Evolutionary conservation across 2,329 filamentous ascomycete species (phyloP).

Genomic region (Ascochyta rabiei): DNA sequence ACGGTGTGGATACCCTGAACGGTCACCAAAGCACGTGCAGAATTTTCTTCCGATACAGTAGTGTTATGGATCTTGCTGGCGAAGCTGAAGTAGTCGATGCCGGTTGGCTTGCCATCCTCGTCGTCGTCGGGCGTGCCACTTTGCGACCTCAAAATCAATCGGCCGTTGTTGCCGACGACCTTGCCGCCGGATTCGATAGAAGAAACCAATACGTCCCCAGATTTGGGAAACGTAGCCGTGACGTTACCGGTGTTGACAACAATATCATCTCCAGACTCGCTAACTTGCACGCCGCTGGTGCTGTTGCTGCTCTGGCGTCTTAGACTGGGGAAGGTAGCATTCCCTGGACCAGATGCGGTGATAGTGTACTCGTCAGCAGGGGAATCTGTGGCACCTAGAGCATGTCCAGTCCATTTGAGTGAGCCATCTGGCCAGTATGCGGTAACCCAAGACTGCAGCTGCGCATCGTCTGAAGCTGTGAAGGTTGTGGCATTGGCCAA

Average conservation of each 20-base stretch:
- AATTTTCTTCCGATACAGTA: constrained; percentile 53
- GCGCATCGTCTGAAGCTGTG: constrained; percentile 33
- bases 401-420: constrained; percentile 67
- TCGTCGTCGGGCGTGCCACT: constrained; percentile 52
- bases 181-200: constrained; percentile 50
- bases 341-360: constrained; percentile 37
- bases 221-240: constrained; percentile 41
- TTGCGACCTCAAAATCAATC: constrained; percentile 60
- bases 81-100: constrained; percentile 55
- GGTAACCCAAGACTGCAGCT: constrained; percentile 62
- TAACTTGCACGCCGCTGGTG: constrained; percentile 32
- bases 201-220: constrained; percentile 39
- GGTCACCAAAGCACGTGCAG: constrained; percentile 57
- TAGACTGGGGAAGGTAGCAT: constrained; percentile 14
- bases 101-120: constrained; percentile 43
- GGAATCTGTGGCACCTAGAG: constrained; percentile 53
- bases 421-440: constrained; percentile 67
- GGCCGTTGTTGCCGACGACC: constrained; percentile 45
- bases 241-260: constrained; percentile 44
- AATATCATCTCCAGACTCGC: constrained; percentile 30
- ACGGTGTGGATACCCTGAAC: constrained; percentile 48
- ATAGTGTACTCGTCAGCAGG: constrained; percentile 55
- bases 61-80: constrained; percentile 59
- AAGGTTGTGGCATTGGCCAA: constrained; percentile 46
- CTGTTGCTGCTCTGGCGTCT: constrained; percentile 24